Conservation (phyloP, 345 rosid species). For the Excoecaria agallocha region DNA sequence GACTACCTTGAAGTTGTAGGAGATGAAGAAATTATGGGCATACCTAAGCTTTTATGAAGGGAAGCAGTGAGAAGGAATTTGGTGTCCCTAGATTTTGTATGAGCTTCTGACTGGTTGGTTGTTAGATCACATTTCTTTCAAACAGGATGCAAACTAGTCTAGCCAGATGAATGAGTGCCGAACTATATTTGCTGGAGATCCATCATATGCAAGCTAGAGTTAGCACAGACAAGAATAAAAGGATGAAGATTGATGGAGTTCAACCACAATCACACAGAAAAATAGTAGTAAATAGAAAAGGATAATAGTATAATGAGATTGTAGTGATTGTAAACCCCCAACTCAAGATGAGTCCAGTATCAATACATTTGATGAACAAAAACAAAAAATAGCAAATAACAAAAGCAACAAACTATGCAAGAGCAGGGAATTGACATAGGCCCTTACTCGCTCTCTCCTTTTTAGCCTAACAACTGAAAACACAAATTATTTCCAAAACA, state of each 20-base stretch:
- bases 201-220: neutral
- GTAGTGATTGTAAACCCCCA: too few relatives aligned
- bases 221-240: neutral
- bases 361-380: too few relatives aligned
- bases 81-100: neutral
- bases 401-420: too few relatives aligned
- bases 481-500: too few relatives aligned
- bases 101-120: neutral
- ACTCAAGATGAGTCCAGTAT: too few relatives aligned
- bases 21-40: neutral
- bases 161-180: neutral
- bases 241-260: neutral
- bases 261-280: too few relatives aligned
- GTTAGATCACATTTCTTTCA: neutral
- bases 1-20: neutral
- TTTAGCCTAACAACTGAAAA: too few relatives aligned
- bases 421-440: too few relatives aligned
- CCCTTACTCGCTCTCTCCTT: too few relatives aligned
- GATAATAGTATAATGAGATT: too few relatives aligned
- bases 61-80: neutral
- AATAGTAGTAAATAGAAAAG: too few relatives aligned
- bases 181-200: neutral
- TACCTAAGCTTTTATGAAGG: neutral
- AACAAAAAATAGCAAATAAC: too few relatives aligned
- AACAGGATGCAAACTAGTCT: neutral